phyloP scores from a whole-genome alignment of 139 green algal genomes.

The Parachlorella kessleri region DNA sequence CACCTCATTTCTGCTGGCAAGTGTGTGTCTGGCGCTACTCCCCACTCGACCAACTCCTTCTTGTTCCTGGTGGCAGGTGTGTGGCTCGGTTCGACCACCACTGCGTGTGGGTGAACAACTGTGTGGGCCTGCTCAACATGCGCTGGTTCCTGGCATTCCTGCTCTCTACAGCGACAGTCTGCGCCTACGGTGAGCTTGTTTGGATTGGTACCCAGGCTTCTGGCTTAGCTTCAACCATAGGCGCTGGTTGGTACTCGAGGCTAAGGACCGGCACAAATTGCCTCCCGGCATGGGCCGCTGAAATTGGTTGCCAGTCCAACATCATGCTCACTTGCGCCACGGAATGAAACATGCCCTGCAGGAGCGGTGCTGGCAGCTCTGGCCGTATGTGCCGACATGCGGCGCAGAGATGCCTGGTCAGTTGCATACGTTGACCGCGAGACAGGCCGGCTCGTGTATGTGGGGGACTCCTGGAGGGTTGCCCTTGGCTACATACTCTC shows the following conservation, averaged over 20 bases:
- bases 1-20: neutral
- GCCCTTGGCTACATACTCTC: neutral
- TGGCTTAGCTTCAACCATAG: no score
- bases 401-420: neutral
- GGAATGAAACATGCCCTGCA: no score
- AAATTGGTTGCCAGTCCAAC: neutral
- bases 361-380: slow-evolving; percentile 1
- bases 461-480: neutral
- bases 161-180: slow-evolving; percentile 43
- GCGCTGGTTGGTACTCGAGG: no score
- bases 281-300: no score
- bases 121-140: slow-evolving; percentile 71
- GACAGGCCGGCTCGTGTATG: neutral
- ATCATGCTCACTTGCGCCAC: no score
- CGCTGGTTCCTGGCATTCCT: slow-evolving; percentile 69
- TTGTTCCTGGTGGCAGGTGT: slow-evolving; percentile 52
- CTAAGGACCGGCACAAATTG: no score
- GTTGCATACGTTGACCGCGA: neutral
- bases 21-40: neutral
- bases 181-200: slow-evolving; percentile 58
- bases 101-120: slow-evolving; percentile 74
- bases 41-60: neutral
- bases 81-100: slow-evolving; percentile 76
- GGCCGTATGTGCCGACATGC: slow-evolving; percentile 10
- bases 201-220: no score